phyloP scores from a whole-genome alignment of 768 basidiomycete genomes.

The Serendipita vermifera region DNA sequence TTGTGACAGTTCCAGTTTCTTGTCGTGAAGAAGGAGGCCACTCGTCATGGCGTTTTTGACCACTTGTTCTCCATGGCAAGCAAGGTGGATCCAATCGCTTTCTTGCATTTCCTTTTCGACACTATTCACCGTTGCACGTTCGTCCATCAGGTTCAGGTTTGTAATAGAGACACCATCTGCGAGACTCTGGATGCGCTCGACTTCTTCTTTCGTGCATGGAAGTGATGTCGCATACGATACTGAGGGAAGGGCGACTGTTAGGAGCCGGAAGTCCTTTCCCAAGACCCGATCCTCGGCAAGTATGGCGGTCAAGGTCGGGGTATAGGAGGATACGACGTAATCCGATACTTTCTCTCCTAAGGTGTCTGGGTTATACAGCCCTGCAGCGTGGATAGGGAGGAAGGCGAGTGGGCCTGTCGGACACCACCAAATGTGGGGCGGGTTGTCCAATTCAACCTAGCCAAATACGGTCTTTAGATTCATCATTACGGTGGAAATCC shows the following conservation, averaged over 20 bases:
- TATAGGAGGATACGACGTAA: constrained; percentile 13
- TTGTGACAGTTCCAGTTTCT: constrained; percentile 17
- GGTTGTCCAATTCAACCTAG: background rate
- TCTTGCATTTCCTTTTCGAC: background rate
- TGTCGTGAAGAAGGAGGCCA: constrained; percentile 20
- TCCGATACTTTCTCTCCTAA: background rate
- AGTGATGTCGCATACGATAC: too few species aligned
- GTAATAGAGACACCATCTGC: too few species aligned
- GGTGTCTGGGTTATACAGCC: background rate
- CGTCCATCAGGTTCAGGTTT: too few species aligned
- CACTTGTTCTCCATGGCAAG: constrained; percentile 23
- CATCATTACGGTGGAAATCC: background rate
- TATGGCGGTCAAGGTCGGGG: constrained; percentile 8
- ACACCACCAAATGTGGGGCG: constrained; percentile 12
- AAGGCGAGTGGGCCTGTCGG: constrained; percentile 1
- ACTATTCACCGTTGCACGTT: background rate
- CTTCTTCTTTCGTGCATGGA: too few species aligned
- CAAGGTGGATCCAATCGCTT: constrained; percentile 22
- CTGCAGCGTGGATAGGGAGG: constrained; percentile 13
- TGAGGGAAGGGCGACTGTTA: too few species aligned
- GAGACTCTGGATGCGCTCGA: too few species aligned
- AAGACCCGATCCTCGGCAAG: too few species aligned
- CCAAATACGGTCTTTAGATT: background rate
- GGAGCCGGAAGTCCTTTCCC: too few species aligned
- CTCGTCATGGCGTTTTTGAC: constrained; percentile 20